Base-by-base conservation (phyloP, 2,329 filamentous ascomycete species). In the Lachnellula suecica region DNA sequence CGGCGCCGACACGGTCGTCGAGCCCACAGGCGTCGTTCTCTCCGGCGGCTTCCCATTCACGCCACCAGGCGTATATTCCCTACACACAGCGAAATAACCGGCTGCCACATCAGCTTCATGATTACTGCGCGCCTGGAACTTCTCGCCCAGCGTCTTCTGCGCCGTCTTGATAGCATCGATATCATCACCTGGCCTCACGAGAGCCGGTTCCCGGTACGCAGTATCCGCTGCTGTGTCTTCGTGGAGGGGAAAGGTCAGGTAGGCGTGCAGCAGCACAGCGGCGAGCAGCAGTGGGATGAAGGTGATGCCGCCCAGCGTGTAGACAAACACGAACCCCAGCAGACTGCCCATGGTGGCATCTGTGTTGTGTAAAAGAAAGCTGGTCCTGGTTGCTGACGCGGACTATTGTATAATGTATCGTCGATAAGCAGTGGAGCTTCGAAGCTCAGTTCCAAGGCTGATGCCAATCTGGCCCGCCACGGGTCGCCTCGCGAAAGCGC, bases 21-120 rank as follows among this genome's bases (percentile, higher is more conserved):
- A 85, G 17, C 90, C 91, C 11, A 89, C 82, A 5, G 91, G 90
- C 0, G 89, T 93, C 27, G 85, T 83, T 54, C 91, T 83, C 72
- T 96, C 92, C 53, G 93, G 91, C 5, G 92, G 91, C 72, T 93
- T 96, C 54, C 91, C 90, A 74, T 95, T 95, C 70, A 96, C 87
- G 38, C 91, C 92, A 67, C 91, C 91, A 38, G 92, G 90, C 1
- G 90, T 89, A 72, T 94, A 97, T 73, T 96, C 91, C 67, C 92
- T 83, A 68, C 89, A 95, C 15, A 97, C 91, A n/a, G 91, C 90
- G 70, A 97, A 97, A 73, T 95, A 97, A 17, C 91, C 92, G 8
- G 91, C 89, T 2, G 91, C 89, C 37, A 91, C 88, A 66, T 95
- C 90, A 29, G 84, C 78, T 53, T 91, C 87, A 58, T 84, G 79